A percentile compares a stretch with the other conserved stretches of the same genome.
Conservation (phyloP, 345 rosid genomes). For the Salix arbutifolia region DNA sequence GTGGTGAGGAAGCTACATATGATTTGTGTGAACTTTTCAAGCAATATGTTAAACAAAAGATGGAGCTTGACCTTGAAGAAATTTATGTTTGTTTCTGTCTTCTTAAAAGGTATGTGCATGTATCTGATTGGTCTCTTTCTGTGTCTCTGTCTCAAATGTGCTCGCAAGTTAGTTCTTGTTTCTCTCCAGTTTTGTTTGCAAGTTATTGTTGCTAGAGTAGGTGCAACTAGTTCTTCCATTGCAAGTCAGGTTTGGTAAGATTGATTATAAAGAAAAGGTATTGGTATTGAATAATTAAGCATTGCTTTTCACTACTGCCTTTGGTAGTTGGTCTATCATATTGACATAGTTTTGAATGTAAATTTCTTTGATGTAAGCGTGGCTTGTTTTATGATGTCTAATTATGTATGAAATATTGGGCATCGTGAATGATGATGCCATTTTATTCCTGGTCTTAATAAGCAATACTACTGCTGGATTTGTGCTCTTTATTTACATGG, state of each 20-base stretch:
- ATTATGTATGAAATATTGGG: too few relatives aligned
- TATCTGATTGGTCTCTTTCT: not conserved
- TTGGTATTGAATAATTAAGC: too few relatives aligned
- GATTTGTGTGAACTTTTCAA: conserved; percentile 56
- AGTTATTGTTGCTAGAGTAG: not conserved
- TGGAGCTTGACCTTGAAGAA: conserved; percentile 75
- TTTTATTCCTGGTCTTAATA: not conserved
- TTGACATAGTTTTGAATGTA: too few relatives aligned
- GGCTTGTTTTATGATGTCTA: too few relatives aligned
- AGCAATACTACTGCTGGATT: not conserved
- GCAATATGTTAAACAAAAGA: conserved; percentile 61
- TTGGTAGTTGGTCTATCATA: too few relatives aligned
- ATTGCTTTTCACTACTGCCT: too few relatives aligned
- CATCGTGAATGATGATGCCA: not conserved
- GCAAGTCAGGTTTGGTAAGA: not conserved
- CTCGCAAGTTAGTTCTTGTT: not conserved
- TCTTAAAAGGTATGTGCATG: conserved; percentile 53
- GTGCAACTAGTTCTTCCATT: not conserved
- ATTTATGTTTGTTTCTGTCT: conserved; percentile 67
- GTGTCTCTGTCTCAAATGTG: not conserved
- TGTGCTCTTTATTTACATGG: not conserved
- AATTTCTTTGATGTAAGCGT: too few relatives aligned
- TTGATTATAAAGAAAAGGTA: too few relatives aligned
- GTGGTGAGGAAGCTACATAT: conserved; percentile 41
- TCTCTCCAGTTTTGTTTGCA: not conserved